phyloP scores from a whole-genome alignment of 768 basidiomycete species.

The Hypholoma sublateritium region DNA sequence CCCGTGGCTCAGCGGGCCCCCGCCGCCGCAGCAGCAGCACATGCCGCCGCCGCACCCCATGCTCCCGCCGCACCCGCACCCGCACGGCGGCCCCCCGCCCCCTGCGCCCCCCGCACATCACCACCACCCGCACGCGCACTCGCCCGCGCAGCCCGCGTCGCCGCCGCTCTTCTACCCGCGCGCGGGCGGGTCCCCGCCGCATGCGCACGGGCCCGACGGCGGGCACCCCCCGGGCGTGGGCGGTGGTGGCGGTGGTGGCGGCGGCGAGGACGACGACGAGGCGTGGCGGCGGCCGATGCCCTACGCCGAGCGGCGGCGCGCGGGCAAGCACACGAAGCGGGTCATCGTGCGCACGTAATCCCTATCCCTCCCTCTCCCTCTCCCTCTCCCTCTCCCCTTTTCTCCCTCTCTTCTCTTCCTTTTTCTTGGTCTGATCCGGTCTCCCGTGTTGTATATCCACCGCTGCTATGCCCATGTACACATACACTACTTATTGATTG shows the following conservation, averaged over 20 bases:
- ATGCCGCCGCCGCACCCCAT: background rate
- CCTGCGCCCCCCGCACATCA: conserved; percentile 1
- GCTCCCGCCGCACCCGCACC: conserved; percentile 24
- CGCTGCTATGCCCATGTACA: too few relatives aligned
- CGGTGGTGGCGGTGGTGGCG: background rate
- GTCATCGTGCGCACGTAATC: conserved; percentile 56
- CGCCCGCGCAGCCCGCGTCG: conserved; percentile 30
- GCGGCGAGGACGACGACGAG: conserved; percentile 62
- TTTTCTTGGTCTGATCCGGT: conserved; percentile 7
- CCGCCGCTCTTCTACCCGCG: conserved; percentile 30
- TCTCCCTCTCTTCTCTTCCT: conserved; percentile 13
- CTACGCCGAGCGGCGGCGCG: conserved; percentile 70
- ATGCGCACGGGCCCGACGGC: background rate
- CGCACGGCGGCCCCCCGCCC: conserved; percentile 25
- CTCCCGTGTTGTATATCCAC: conserved; percentile 18
- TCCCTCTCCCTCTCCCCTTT: conserved; percentile 1
- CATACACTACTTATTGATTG: too few relatives aligned
- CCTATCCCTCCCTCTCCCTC: background rate
- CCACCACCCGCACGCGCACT: conserved; percentile 35
- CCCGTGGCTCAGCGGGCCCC: conserved; percentile 23
- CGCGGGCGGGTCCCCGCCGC: conserved; percentile 23
- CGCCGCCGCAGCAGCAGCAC: conserved; percentile 5
- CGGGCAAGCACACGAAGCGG: conserved; percentile 78
- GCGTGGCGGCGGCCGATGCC: conserved; percentile 74
- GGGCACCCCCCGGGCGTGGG: background rate